Percentiles rank a stretch among this genome's conserved stretches.
Conservation (phyloP, 139 green algal genomes). For the Picochlorum costavermella region DNA sequence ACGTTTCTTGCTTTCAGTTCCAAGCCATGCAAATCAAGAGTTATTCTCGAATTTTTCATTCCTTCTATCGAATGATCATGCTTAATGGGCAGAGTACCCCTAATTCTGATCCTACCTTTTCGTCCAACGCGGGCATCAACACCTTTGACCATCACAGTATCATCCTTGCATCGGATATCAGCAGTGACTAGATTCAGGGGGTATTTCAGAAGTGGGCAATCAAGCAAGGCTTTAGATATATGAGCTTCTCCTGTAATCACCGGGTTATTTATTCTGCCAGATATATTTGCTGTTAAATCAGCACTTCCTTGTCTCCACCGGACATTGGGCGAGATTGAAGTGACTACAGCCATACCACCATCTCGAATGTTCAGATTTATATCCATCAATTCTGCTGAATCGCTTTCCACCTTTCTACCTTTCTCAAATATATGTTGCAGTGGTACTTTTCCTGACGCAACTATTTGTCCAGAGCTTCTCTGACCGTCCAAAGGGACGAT, state of each 20-base stretch:
- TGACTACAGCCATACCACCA: slow-evolving; percentile 71
- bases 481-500: slow-evolving; percentile 45
- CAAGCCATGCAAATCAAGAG: slow-evolving; percentile 35
- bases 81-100: slow-evolving; percentile 50
- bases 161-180: slow-evolving; percentile 38
- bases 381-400: slow-evolving; percentile 23
- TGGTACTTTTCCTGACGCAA: slow-evolving; percentile 37
- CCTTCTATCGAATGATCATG: background rate
- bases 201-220: slow-evolving; percentile 41
- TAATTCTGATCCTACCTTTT: slow-evolving; percentile 46
- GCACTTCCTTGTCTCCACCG: slow-evolving; percentile 65
- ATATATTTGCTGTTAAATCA: slow-evolving; percentile 43
- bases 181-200: slow-evolving; percentile 43
- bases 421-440: background rate
- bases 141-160: slow-evolving; percentile 37
- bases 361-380: slow-evolving; percentile 61
- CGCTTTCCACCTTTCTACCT: background rate
- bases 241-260: slow-evolving; percentile 31
- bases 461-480: slow-evolving; percentile 39
- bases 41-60: background rate
- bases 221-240: slow-evolving; percentile 38
- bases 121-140: slow-evolving; percentile 65
- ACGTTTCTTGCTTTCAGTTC: slow-evolving; percentile 61
- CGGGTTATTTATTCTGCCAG: slow-evolving; percentile 29
- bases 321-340: slow-evolving; percentile 51